These are phyloP conservation scores for Aschersonia sp. DNA, from an alignment of 2,329 filamentous ascomycete species.

Conservation along the genomic window DNA sequence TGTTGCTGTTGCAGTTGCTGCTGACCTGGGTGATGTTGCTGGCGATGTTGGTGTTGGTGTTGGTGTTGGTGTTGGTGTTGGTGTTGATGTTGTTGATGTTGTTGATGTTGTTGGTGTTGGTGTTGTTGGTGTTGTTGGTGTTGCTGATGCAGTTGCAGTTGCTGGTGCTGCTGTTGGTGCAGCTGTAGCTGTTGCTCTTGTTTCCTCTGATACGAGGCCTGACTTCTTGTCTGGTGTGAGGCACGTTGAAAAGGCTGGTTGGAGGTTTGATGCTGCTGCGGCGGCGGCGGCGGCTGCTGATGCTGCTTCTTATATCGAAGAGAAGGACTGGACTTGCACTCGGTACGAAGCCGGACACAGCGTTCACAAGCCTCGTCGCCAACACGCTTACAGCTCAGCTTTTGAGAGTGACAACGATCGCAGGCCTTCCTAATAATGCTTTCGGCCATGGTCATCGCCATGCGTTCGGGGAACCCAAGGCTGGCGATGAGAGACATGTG, in stretches of 20 bases:
- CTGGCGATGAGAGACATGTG: slow-evolving; percentile 13
- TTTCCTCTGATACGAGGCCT: background rate
- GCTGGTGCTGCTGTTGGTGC: slow-evolving; percentile 6
- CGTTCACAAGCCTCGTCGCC: slow-evolving; percentile 26
- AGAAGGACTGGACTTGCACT: slow-evolving; percentile 30
- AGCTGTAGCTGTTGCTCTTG: slow-evolving; percentile 7
- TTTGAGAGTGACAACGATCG: slow-evolving; percentile 31
- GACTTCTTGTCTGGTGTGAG: slow-evolving; percentile 2
- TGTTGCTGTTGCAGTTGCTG: slow-evolving; percentile 7
- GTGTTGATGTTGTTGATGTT: slow-evolving; percentile 6
- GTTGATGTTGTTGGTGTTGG: slow-evolving; percentile 5
- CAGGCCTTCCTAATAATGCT: slow-evolving; percentile 27
- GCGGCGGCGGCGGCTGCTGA: slow-evolving; percentile 10
- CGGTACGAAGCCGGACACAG: slow-evolving; percentile 23
- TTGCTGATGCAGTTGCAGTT: slow-evolving; percentile 5
- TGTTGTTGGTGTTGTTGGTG: slow-evolving; percentile 7
- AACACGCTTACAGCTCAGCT: slow-evolving; percentile 28
- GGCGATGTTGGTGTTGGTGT: slow-evolving; percentile 6
- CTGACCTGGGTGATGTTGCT: slow-evolving; percentile 6
- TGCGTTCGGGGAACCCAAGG: slow-evolving; percentile 8
- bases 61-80: slow-evolving; percentile 6
- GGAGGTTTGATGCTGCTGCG: slow-evolving; percentile 5
- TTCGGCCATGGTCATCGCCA: slow-evolving; percentile 21
- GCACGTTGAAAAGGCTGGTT: slow-evolving; percentile 6
- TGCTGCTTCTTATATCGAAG: slow-evolving; percentile 21